Evolutionary conservation across 345 rosid species (phyloP).

Genomic region (Rubroshorea leprosula): DNA sequence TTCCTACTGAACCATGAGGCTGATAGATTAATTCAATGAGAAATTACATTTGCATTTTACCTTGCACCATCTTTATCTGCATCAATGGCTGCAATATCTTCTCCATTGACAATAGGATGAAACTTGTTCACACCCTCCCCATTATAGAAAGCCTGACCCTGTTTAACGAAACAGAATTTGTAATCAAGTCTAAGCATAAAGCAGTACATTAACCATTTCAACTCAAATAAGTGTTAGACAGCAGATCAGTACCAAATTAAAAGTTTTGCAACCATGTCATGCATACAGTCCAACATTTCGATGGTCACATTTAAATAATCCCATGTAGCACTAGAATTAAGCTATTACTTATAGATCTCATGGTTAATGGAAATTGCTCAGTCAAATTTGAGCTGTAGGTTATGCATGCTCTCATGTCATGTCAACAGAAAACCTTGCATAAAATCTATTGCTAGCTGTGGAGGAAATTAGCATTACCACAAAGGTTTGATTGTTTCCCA

Average conservation of each 20-base stretch:
- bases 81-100: slow-evolving; percentile 30
- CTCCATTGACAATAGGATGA: slow-evolving; percentile 41
- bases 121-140: slow-evolving; percentile 29
- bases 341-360: no score
- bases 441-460: neutral
- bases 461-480: slow-evolving; percentile 8
- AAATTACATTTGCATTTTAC: slow-evolving; percentile 15
- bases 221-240: no score
- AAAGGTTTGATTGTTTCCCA: slow-evolving; percentile 42
- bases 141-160: slow-evolving; percentile 48
- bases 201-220: no score
- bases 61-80: slow-evolving; percentile 36
- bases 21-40: neutral
- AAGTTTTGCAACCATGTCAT: no score
- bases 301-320: no score
- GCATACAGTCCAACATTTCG: no score
- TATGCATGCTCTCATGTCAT: no score
- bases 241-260: no score
- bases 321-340: no score
- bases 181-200: neutral
- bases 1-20: neutral
- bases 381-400: no score
- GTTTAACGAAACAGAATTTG: slow-evolving; percentile 16
- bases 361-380: no score
- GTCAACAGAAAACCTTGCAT: no score